These are phyloP conservation scores for Tylopilus balloui DNA, from an alignment of 768 basidiomycete species.

Conservation along the genomic window DNA sequence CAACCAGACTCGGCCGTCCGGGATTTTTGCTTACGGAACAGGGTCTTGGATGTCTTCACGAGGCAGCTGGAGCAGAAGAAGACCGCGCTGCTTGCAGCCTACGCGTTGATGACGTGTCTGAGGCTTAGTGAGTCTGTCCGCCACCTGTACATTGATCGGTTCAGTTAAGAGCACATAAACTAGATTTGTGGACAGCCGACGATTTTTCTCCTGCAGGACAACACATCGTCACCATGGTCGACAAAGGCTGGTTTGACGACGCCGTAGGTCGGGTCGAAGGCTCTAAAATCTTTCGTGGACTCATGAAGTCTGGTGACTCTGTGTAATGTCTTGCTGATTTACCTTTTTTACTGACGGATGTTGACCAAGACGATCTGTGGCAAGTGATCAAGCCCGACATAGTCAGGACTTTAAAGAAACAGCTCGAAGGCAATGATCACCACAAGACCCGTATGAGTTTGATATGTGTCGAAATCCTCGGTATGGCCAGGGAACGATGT, in stretches of 20 bases:
- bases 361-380: background rate
- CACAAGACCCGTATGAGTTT: slow-evolving; percentile 4
- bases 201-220: background rate
- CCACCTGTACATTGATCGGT: background rate
- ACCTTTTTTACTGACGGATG: background rate
- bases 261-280: slow-evolving; percentile 10
- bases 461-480: background rate
- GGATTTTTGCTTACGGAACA: background rate
- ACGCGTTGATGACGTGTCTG: slow-evolving; percentile 5
- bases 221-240: background rate
- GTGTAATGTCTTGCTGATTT: background rate
- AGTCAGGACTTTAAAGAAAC: background rate
- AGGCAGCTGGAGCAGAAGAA: background rate
- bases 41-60: background rate
- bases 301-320: slow-evolving; percentile 2
- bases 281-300: background rate
- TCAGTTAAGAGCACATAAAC: background rate
- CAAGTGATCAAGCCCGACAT: background rate
- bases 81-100: slow-evolving; percentile 8
- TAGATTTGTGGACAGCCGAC: background rate
- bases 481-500: background rate
- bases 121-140: background rate
- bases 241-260: slow-evolving; percentile 15
- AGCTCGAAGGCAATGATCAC: background rate
- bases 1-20: background rate